Evolutionary conservation across 2,329 filamentous ascomycete species (phyloP), one percentile per base, ranked within the genome.

Genomic region (Colletotrichum euphorbiae): DNA sequence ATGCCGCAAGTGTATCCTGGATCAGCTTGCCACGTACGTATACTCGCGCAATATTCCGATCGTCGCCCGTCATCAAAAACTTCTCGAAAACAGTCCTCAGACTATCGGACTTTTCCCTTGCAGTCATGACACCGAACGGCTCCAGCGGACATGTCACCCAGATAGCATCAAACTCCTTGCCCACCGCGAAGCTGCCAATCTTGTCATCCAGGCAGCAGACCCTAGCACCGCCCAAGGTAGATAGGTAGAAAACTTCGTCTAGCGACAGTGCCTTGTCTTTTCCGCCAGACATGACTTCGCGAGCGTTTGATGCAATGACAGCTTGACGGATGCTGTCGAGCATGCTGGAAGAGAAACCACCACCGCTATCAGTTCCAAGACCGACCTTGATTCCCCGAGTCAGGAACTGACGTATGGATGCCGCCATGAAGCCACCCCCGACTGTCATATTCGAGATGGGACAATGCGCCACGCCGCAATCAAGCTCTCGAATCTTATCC

Each of bases 1-100:
- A 57, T 6, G 46, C 31, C 11, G 12, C 13, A 12, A 45, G 28
- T 3, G 7, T 9, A 31, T 28, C 78, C 75, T 1, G 62, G 24
- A 67, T 21, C 12, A 69, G 36, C 28, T 11, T 54, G 21, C 87
- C 87, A 6, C 76, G 73, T 0, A 90, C 85, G 75, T 81, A 90
- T 0, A 90, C 88, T 19, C 80, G 74, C 0, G 74, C 73, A 58
- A 90, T 87, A 70, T 90, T 90, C 4, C 89, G 79, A 73, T 91
- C 89, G 73, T 90, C 88, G 0, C 87, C 88, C 2, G 87, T 90
- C 86, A 90, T 89, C 33, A 90, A 71, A 67, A 89, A 90, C 78
- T 90, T 90, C 62, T 90, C 87, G 67, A 90, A 86, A 17, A 88
- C 77, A 0, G 77, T 83, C 54, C 75, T 73, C 0, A 78, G 45